Evolutionary conservation across 208 protist species (phyloP).

Genomic region (Wallacemonas sp.): DNA sequence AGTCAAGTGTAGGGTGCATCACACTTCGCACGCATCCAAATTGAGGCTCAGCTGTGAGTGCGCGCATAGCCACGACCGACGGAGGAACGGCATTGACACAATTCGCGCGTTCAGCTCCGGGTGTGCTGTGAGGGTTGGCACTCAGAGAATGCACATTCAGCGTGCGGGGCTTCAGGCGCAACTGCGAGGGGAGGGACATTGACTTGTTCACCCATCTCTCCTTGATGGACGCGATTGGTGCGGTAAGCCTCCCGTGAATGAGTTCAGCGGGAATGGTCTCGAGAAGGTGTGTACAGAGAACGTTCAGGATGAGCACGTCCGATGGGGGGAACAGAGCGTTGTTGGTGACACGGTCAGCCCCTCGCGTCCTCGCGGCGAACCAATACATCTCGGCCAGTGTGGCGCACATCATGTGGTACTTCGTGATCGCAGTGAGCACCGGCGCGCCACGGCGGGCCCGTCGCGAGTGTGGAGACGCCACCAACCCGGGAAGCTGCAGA

Average conservation of each 20-base stretch:
- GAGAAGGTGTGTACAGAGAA: conserved; percentile 72
- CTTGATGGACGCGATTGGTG: conserved; percentile 47
- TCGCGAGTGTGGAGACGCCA: neutral
- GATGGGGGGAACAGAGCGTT: conserved; percentile 90
- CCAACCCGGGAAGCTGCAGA: neutral
- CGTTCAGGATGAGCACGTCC: conserved; percentile 87
- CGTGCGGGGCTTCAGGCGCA: conserved; percentile 60
- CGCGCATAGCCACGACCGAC: conserved; percentile 9
- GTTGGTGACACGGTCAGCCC: conserved; percentile 87
- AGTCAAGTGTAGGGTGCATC: conserved; percentile 44
- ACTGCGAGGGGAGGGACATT: conserved; percentile 80
- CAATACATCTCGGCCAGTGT: conserved; percentile 85
- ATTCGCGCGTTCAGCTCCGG: neutral
- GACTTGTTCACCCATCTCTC: conserved; percentile 73
- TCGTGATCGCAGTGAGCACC: conserved; percentile 19
- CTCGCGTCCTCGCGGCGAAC: conserved; percentile 79
- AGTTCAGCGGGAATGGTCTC: conserved; percentile 83
- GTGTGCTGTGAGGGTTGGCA: conserved; percentile 15
- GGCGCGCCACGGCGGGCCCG: neutral
- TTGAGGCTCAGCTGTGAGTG: conserved; percentile 34
- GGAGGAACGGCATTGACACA: neutral
- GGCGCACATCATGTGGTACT: conserved; percentile 74
- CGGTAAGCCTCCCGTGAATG: conserved; percentile 53
- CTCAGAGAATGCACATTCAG: conserved; percentile 51
- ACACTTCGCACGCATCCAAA: conserved; percentile 39